Conservation (phyloP, 129 eudicot species). For the Scalesia atractyloides region DNA sequence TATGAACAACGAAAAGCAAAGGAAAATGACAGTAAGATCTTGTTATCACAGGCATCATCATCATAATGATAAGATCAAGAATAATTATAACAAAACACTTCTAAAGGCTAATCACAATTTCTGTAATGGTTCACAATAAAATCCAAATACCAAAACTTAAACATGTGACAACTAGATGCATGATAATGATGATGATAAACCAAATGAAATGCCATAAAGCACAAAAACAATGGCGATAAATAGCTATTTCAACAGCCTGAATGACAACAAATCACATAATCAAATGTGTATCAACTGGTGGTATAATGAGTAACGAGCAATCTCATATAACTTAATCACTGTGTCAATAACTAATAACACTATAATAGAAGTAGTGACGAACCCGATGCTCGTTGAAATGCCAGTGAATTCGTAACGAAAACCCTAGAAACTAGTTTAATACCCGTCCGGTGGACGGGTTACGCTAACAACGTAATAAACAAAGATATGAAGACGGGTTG, state of each 20-base stretch:
- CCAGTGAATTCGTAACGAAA: conserved; percentile 1
- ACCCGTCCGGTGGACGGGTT: no score
- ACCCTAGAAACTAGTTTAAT: no score
- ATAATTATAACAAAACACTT: background rate
- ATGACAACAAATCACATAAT: conserved; percentile 5
- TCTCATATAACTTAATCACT: background rate
- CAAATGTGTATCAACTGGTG: background rate
- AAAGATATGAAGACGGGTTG: no score
- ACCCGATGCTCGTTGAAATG: conserved; percentile 23
- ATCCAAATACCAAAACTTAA: background rate
- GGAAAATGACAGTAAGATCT: background rate
- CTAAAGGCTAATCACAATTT: background rate
- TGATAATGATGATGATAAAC: background rate
- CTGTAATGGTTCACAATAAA: background rate
- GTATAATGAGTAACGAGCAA: background rate
- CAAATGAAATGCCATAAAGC: background rate
- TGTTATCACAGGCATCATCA: conserved; percentile 2
- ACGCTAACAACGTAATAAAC: no score
- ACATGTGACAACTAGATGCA: background rate
- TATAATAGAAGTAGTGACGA: background rate
- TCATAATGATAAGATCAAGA: background rate
- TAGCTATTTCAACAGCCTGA: background rate
- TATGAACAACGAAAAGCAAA: conserved; percentile 16
- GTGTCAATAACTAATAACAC: background rate
- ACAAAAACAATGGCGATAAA: background rate